A percentile compares a stretch with the other conserved stretches of the same genome.
These are phyloP conservation scores for Diutina catenulata DNA, from an alignment of 1,139 yeast genomes.

Conservation along the genomic window DNA sequence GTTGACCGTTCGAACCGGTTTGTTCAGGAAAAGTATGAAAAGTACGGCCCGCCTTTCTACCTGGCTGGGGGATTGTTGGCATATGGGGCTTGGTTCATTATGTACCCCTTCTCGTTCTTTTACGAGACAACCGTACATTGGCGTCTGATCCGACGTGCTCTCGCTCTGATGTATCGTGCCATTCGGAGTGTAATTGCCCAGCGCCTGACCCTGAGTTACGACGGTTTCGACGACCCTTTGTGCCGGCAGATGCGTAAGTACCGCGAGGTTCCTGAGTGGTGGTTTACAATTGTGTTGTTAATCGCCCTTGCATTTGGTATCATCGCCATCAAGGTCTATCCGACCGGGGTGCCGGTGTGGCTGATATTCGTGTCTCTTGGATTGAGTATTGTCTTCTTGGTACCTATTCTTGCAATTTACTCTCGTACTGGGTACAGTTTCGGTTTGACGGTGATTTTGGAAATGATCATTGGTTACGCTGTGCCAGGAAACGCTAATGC, in stretches of 20 bases:
- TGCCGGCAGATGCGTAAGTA: constrained; percentile 13
- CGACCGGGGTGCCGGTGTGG: constrained; percentile 45
- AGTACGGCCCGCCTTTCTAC: constrained; percentile 30
- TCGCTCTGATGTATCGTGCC: constrained; percentile 8
- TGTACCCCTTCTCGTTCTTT: constrained; percentile 42
- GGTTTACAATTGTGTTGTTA: constrained; percentile 13
- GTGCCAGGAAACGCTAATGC: constrained; percentile 55
- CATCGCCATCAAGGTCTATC: constrained; percentile 35
- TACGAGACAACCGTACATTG: constrained; percentile 6
- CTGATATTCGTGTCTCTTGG: constrained; percentile 45
- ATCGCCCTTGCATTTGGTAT: constrained; percentile 14
- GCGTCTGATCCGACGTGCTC: constrained; percentile 8
- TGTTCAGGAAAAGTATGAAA: constrained; percentile 8
- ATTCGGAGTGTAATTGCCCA: constrained; percentile 7
- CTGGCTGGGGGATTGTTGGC: constrained; percentile 29
- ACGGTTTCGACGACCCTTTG: constrained; percentile 18
- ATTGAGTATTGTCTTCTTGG: constrained; percentile 40
- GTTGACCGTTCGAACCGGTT: constrained; percentile 9
- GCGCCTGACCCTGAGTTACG: constrained; percentile 10
- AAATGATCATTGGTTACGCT: constrained; percentile 51
- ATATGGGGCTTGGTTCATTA: constrained; percentile 48
- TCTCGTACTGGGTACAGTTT: constrained; percentile 41
- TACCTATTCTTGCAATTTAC: constrained; percentile 37
- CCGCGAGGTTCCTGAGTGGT: constrained; percentile 16
- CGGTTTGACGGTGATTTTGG: constrained; percentile 48